Evolutionary conservation across 2,329 filamentous ascomycete genomes (phyloP).

Genomic region (Lachnellula arida): DNA sequence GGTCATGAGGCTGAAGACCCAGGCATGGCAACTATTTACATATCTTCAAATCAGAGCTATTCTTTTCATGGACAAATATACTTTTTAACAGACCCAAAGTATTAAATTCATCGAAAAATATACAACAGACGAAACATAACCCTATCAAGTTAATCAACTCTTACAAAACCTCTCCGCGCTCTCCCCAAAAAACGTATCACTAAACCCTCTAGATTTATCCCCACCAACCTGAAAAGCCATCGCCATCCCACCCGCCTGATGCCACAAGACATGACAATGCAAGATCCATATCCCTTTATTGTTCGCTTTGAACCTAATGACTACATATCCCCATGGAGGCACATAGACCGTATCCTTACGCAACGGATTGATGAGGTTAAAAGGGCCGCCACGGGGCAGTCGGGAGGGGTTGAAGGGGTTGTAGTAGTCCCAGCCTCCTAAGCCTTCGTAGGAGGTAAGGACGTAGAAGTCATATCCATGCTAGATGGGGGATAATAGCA

Average conservation of each 20-base stretch:
- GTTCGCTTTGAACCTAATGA: constrained; percentile 34
- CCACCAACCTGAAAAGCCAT: constrained; percentile 25
- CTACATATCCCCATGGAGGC: constrained; percentile 34
- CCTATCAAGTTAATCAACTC: too few relatives aligned
- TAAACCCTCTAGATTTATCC: constrained; percentile 15
- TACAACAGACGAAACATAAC: too few relatives aligned
- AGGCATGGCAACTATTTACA: too few relatives aligned
- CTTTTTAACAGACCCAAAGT: too few relatives aligned
- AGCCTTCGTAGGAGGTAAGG: constrained; percentile 6
- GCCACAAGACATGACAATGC: constrained; percentile 36
- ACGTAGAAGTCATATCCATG: constrained; percentile 25
- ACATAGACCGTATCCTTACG: constrained; percentile 35
- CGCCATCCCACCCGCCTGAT: constrained; percentile 37
- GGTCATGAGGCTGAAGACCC: too few relatives aligned
- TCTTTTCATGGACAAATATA: too few relatives aligned
- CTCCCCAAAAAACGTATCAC: neutral
- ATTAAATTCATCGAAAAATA: too few relatives aligned
- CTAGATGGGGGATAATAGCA: neutral
- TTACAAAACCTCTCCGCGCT: neutral
- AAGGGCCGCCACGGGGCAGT: constrained; percentile 7
- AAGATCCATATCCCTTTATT: constrained; percentile 37
- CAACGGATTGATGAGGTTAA: constrained; percentile 6
- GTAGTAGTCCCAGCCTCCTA: constrained; percentile 23
- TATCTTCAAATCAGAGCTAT: too few relatives aligned
- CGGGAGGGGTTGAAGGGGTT: constrained; percentile 30